Base-by-base conservation (phyloP, 2,329 filamentous ascomycete genomes). In the Aspergillus pseudoglaucus region DNA sequence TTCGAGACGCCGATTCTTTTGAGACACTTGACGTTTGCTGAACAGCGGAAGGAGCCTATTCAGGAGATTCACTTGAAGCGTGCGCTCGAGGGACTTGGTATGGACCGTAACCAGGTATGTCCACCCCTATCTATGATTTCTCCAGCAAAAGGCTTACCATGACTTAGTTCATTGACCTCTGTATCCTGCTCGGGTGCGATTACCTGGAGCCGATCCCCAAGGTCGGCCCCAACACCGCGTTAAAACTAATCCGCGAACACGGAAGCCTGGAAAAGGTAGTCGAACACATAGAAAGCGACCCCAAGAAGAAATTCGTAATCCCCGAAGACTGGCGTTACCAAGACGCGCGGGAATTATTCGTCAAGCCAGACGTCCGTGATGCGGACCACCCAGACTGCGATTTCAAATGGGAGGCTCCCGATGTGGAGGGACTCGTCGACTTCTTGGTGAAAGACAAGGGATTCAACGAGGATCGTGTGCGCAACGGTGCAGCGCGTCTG, bases 191-290 rank as follows among this genome's bases (percentile, higher is more conserved):
- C 41, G 93, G 93, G 59, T 98, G 93, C 71, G 93, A 98, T 67
- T 98, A 98, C 65, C 83, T 97, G 64, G 93, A 98, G 60, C 91
- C 93, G 0, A 87, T 98, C 57, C 93, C 93, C 60, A 96, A 95
- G 66, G 78, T 98, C 54, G 93, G 93, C 17, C 91, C 93, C 4
- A 85, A 83, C 59, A 96, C 93, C 0, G 93, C 93, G 2, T 78
- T 97, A 46, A 95, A 94, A 68, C 77, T 98, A 51, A 96, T 98
- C 59, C 89, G 90, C 57, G 91, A 98, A 61, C 84, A 97, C 71
- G 88, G 88, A 46, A 82, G 80, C 3, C 80, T 98, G 38, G 93
- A 98, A 64, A 87, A 87, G 50, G 84, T 98, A 1, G 84, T 97
- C 39, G 88, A 89, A 52, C 79, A 76, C 53, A 86, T 95, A 56